phyloP scores from a whole-genome alignment of 371 early-diverging fungal species.

The Mucor velutinosus region DNA sequence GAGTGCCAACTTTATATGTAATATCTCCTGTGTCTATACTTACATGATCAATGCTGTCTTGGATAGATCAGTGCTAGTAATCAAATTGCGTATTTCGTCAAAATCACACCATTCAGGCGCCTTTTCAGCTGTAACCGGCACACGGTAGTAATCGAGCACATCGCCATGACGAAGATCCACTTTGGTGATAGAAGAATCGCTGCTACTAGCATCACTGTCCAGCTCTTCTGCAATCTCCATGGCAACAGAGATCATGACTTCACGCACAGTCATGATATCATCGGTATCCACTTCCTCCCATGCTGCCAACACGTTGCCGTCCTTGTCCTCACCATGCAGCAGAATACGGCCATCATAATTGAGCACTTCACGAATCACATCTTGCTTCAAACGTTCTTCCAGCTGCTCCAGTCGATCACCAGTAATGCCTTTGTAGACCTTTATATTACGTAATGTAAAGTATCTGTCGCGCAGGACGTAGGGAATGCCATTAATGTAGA shows the following conservation, averaged over 20 bases:
- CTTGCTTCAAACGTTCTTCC: conserved; percentile 60
- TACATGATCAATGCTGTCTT: conserved; percentile 52
- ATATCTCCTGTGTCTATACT: not conserved
- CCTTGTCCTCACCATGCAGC: conserved; percentile 56
- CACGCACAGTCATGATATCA: conserved; percentile 48
- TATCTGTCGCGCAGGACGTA: conserved; percentile 64
- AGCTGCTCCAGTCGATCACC: conserved; percentile 54
- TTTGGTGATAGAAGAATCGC: not conserved
- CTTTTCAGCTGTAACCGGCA: conserved; percentile 58
- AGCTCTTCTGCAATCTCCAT: conserved; percentile 16
- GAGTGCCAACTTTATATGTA: not conserved
- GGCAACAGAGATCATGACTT: conserved; percentile 38
- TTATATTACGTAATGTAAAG: conserved; percentile 60
- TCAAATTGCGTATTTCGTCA: conserved; percentile 46
- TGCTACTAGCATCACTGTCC: conserved; percentile 3
- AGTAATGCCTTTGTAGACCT: conserved; percentile 63
- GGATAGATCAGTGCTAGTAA: conserved; percentile 24
- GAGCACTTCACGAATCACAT: conserved; percentile 53
- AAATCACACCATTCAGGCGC: conserved; percentile 55
- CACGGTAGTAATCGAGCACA: conserved; percentile 38
- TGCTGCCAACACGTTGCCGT: conserved; percentile 39
- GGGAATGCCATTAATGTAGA: conserved; percentile 65
- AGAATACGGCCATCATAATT: conserved; percentile 52
- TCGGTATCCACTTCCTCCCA: conserved; percentile 55
- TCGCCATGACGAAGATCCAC: not conserved